These are phyloP conservation scores for Trichoderma cornu-damae DNA, from an alignment of 2,329 filamentous ascomycete species.

Conservation along the genomic window DNA sequence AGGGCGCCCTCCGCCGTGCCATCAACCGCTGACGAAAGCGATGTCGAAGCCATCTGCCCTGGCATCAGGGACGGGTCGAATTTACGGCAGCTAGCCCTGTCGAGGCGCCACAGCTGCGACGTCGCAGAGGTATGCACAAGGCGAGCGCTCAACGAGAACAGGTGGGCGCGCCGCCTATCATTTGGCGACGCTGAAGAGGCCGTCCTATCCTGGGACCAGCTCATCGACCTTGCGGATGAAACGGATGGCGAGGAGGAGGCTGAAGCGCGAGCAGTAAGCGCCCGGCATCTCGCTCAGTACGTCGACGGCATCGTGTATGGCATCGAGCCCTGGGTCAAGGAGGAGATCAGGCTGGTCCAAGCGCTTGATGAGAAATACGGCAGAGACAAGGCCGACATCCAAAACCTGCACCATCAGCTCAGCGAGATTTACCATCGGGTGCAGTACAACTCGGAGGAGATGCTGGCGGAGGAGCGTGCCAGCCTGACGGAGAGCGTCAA, in stretches of 20 bases:
- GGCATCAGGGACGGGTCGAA: conserved; percentile 30
- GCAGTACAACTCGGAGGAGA: conserved; percentile 60
- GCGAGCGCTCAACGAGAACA: conserved; percentile 47
- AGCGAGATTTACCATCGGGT: conserved; percentile 65
- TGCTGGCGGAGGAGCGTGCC: conserved; percentile 64
- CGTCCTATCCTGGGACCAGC: conserved; percentile 60
- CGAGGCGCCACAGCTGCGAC: conserved; percentile 57
- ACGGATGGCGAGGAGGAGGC: conserved; percentile 27
- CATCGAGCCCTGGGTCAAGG: conserved; percentile 57
- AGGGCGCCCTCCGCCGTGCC: conserved; percentile 52
- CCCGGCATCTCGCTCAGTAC: conserved; percentile 49
- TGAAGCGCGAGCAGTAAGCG: conserved; percentile 45
- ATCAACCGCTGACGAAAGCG: conserved; percentile 52
- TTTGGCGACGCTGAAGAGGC: conserved; percentile 72
- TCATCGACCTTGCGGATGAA: conserved; percentile 40
- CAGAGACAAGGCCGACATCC: conserved; percentile 59
- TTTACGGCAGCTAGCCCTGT: conserved; percentile 45
- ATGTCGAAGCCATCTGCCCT: conserved; percentile 4
- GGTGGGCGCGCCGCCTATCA: conserved; percentile 67
- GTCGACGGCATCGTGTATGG: conserved; percentile 48
- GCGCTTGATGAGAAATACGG: conserved; percentile 58
- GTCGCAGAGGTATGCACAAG: conserved; percentile 29
- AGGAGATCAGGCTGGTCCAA: conserved; percentile 52
- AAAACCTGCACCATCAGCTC: conserved; percentile 62
- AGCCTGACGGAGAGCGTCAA: conserved; percentile 66